Evolutionary conservation across 1,139 yeast species (phyloP), one percentile per base, ranked within the genome.

Genomic region (Geotrichum carabidarum): DNA sequence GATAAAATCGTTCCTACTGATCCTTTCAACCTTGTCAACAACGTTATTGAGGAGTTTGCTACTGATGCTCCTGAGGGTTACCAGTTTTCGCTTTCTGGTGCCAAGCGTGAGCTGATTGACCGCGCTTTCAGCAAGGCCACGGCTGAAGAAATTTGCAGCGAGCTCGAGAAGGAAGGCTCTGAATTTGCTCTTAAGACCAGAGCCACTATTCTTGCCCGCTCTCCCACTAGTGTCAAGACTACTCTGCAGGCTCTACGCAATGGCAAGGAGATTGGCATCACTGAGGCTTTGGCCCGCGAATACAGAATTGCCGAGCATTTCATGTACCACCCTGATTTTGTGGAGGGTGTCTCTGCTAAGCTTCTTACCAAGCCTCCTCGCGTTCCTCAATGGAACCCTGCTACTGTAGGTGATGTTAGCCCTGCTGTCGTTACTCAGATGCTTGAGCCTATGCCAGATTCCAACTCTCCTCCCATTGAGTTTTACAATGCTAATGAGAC

Each of bases 161-260:
- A 79, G 35, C 78, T 93, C 61, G 68, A 70, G 43, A 65, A 63
- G n/a, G 80, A 81, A 56, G 82, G 83, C 8, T 77, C 84, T 14
- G 80, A 77, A 51, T 91, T 91, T 73, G 91, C 96, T n/a, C 62
- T 70, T 37, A 68, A 75, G 55, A 81, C 88, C 2, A 73, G 78
- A 53, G 77, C 76, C 48, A 83, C 79, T 41, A 75, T 93, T 60
- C 54, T 73, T 65, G 63, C 64, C 54, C 82, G 85, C 69, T 88
- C 96, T 7, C 86, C 88, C 51, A 77, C 88, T n/a, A 84, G 95
- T 8, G 76, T 90, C 63, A 83, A 86, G 65, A 81, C 90, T 40
- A 83, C 90, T 0, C 78, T 83, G 62, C 85, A 83, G 56, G 77
- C 88, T 59, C 74, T 90, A 69, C 82, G 84, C 63, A 77, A 79